These are phyloP conservation scores for Pseudogymnoascus verrucosus DNA, from an alignment of 2,329 filamentous ascomycete species.

Conservation along the genomic window DNA sequence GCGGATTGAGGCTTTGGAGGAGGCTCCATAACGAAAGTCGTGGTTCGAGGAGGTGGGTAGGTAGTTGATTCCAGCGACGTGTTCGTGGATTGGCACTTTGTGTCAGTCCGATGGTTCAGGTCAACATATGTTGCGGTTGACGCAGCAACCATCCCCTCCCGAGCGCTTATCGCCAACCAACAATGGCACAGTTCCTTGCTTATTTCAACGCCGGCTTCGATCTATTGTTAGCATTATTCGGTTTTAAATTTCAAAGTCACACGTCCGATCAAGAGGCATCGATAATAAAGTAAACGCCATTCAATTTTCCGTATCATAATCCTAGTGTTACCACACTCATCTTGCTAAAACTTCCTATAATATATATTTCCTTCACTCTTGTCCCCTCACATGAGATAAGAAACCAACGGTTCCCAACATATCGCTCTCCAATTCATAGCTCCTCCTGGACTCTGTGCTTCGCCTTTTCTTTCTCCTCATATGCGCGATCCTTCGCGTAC, in stretches of 20 bases:
- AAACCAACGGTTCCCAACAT: background rate
- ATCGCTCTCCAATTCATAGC: background rate
- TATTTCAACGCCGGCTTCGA: background rate
- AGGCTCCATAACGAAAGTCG: constrained; percentile 29
- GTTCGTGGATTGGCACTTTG: background rate
- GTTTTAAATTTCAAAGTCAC: background rate
- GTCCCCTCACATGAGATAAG: background rate
- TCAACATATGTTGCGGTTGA: constrained; percentile 1
- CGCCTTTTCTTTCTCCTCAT: constrained; percentile 30
- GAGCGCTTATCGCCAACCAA: background rate
- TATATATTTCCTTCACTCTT: background rate
- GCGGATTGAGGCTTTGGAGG: constrained; percentile 40
- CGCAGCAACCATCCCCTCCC: background rate
- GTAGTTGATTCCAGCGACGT: background rate
- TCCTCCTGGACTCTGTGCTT: constrained; percentile 26
- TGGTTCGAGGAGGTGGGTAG: background rate
- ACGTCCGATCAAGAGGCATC: background rate
- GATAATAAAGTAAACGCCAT: background rate
- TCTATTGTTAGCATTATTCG: no score
- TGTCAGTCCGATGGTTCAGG: constrained; percentile 2
- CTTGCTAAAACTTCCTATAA: background rate
- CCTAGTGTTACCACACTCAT: background rate
- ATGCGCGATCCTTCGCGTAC: constrained; percentile 27
- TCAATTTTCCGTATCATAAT: background rate
- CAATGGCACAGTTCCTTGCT: background rate